Percentiles rank a stretch among this genome's conserved stretches.
These are phyloP conservation scores for Coleophoma eucalyptorum DNA, from an alignment of 2,329 filamentous ascomycete genomes.

Conservation along the genomic window DNA sequence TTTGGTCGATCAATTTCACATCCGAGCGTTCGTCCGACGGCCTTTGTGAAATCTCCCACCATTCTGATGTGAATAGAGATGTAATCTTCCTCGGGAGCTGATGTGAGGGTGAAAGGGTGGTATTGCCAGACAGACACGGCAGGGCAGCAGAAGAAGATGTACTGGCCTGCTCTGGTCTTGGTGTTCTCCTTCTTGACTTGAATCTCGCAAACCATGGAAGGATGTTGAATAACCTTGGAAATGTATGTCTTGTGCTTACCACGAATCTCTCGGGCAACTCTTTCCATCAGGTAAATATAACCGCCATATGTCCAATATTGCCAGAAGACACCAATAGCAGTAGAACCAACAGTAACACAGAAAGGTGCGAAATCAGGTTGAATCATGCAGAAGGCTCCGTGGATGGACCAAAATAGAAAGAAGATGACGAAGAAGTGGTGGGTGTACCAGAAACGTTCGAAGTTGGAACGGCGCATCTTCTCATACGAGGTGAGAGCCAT, in stretches of 20 bases:
- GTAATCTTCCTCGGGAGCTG: slow-evolving; percentile 85
- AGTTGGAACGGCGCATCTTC: slow-evolving; percentile 75
- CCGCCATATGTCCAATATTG: slow-evolving; percentile 87
- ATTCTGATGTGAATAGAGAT: slow-evolving; percentile 83
- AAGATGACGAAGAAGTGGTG: slow-evolving; percentile 86
- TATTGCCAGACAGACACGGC: slow-evolving; percentile 87
- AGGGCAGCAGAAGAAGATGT: slow-evolving; percentile 86
- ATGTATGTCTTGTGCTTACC: slow-evolving; percentile 82
- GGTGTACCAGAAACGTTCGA: slow-evolving; percentile 87
- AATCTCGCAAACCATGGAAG: slow-evolving; percentile 84
- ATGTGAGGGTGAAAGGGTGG: slow-evolving; percentile 82
- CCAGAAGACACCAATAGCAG: slow-evolving; percentile 76
- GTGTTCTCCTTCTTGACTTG: slow-evolving; percentile 90
- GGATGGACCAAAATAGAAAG: slow-evolving; percentile 88
- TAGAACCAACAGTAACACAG: slow-evolving; percentile 63
- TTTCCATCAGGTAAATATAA: slow-evolving; percentile 75
- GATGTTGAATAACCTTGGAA: slow-evolving; percentile 85
- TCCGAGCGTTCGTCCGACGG: slow-evolving; percentile 65
- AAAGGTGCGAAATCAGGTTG: slow-evolving; percentile 78
- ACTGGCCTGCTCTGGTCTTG: slow-evolving; percentile 77
- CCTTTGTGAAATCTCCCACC: slow-evolving; percentile 76
- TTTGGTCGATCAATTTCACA: slow-evolving; percentile 67
- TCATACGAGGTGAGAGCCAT: slow-evolving; percentile 77
- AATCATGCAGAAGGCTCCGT: slow-evolving; percentile 89
- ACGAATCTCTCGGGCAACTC: slow-evolving; percentile 72